phyloP scores from a whole-genome alignment of 345 rosid species.

The Corymbia maculata region DNA sequence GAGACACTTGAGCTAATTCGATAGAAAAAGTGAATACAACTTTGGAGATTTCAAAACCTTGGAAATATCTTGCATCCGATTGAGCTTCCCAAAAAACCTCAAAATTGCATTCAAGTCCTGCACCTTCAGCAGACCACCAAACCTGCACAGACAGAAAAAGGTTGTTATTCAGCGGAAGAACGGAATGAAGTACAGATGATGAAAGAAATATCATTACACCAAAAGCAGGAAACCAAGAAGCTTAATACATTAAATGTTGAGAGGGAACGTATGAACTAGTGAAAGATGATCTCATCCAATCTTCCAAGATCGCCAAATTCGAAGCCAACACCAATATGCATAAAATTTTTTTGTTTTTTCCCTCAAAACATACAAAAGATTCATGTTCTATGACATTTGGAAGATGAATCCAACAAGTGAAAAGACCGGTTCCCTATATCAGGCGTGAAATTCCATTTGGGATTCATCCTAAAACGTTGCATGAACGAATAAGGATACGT shows the following conservation, averaged over 20 bases:
- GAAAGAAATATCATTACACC: not conserved
- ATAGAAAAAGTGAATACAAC: not conserved
- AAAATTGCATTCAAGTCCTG: slow-evolving; percentile 78
- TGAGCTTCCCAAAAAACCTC: slow-evolving; percentile 56
- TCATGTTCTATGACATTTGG: not conserved
- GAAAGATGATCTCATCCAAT: not conserved
- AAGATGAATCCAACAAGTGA: not conserved
- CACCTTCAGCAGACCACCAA: slow-evolving; percentile 49
- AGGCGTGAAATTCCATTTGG: not conserved
- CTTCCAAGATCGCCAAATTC: not conserved
- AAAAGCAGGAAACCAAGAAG: not conserved
- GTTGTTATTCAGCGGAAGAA: not conserved
- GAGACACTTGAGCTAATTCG: not conserved
- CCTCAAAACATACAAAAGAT: not conserved
- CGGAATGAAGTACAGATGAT: not conserved
- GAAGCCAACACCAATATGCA: not conserved
- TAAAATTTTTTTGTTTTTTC: not conserved
- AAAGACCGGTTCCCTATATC: not conserved
- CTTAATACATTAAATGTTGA: not conserved
- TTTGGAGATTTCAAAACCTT: slow-evolving; percentile 29
- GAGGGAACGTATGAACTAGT: not conserved
- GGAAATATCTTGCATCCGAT: slow-evolving; percentile 56
- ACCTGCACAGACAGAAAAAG: slow-evolving; percentile 11
- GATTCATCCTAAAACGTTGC: not conserved
- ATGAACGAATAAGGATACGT: not conserved